These are phyloP conservation scores for Ceratobasidium sp. DNA, from an alignment of 1,284 basidiomycete genomes.

Conservation along the genomic window DNA sequence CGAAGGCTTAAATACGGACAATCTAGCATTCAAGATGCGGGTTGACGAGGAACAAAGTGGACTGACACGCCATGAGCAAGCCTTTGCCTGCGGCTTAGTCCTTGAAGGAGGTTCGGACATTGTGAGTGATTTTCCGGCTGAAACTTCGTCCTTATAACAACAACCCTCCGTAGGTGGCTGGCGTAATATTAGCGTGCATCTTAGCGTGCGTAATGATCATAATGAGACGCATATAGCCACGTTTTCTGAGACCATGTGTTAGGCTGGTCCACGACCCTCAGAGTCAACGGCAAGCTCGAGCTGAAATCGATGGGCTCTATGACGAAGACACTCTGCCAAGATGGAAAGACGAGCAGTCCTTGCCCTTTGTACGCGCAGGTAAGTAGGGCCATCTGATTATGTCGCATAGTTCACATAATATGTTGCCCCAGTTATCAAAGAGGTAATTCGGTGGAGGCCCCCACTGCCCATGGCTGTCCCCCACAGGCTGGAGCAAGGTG, in stretches of 20 bases:
- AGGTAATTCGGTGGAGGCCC: constrained; percentile 26
- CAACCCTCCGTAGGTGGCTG: neutral
- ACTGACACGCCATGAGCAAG: constrained; percentile 11
- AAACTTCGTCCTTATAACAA: neutral
- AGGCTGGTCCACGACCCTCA: constrained; percentile 14
- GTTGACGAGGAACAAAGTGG: neutral
- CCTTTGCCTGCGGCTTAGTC: constrained; percentile 4
- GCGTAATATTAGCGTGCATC: constrained; percentile 4
- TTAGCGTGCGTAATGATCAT: constrained; percentile 10
- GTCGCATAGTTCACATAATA: neutral
- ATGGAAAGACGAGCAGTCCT: constrained; percentile 19
- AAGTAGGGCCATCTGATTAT: neutral
- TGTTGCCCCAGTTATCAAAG: constrained; percentile 20
- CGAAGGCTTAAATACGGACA: constrained; percentile 11
- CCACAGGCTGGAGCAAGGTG: constrained; percentile 33
- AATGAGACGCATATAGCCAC: neutral
- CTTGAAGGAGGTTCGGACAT: constrained; percentile 35
- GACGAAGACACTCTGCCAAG: constrained; percentile 26
- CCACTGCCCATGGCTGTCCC: constrained; percentile 24
- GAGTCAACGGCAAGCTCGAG: neutral
- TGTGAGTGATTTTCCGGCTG: neutral
- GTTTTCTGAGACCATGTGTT: neutral
- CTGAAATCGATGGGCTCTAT: constrained; percentile 28
- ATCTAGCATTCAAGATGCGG: constrained; percentile 29
- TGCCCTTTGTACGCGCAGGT: constrained; percentile 27